Base-by-base conservation (phyloP, 305 asterid species). In the Lippia alba region DNA sequence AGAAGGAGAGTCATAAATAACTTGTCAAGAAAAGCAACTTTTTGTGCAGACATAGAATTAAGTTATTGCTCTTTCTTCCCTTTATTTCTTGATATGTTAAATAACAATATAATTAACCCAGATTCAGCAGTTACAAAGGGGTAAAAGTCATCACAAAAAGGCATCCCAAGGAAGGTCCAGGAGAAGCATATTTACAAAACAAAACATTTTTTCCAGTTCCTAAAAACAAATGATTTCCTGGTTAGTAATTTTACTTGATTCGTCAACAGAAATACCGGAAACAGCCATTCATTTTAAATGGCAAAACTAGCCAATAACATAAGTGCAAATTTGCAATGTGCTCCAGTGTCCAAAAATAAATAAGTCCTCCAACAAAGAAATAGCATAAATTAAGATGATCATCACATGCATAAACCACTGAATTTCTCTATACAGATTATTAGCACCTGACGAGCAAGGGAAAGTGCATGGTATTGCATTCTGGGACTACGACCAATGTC, bases 401-500 rank as follows among this genome's bases (percentile, higher is more conserved):
- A 60, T 56, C 46, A 20, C 6, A 34, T 14, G 5, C 64, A 62
- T 3, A 62, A 59, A 12, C 30, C 1, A 1, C 2, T 24, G 44
- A 2, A 15, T 39, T 30, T 8, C 12, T 61, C 12, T 55, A 36
- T 5, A 45, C 15, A 36, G 41, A 36, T 36, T 0, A 48, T 3
- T 15, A 62, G 34, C 66, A 91, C 98, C 97, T 91, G 97, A 19
- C 84, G 89, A 66, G 97, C 91, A 69, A 94, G 96, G 50, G 98
- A 91, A 64, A 94, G 97, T 8, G 97, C 96, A 45, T 94, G 98
- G 72, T 89, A 94, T 69, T 94, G 98, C 98, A 94, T 91, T 14
- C 98, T 85, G 11, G 97, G 98, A 78, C 98, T 91, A 41, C 97
- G 96, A 20, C 98, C 98, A 9, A 94, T 84, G 79, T 94, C 98